phyloP scores from a whole-genome alignment of 306 rosid species.

The Myrica gale region DNA sequence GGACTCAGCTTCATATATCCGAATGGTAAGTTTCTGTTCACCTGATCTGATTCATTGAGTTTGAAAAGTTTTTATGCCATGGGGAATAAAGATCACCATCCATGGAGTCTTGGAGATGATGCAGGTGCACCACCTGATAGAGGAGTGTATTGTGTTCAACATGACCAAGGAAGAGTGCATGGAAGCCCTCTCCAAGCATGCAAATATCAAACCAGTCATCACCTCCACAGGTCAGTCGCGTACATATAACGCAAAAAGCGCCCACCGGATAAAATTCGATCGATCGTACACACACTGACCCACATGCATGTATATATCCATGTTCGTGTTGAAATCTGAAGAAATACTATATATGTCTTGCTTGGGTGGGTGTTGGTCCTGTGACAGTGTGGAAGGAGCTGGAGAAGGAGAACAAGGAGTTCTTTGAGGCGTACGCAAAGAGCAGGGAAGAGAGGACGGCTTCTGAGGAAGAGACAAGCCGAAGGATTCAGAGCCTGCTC shows the following conservation, averaged over 20 bases:
- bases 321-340: no score
- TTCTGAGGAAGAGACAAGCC: slow-evolving; percentile 33
- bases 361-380: neutral
- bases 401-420: slow-evolving; percentile 91
- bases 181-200: slow-evolving; percentile 93
- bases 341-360: neutral
- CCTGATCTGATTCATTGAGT: no score
- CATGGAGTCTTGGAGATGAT: neutral
- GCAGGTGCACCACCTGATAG: slow-evolving; percentile 89
- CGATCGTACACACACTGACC: no score
- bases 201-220: slow-evolving; percentile 76
- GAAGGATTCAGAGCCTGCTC: slow-evolving; percentile 40
- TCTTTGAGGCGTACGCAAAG: slow-evolving; percentile 65
- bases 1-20: slow-evolving; percentile 79
- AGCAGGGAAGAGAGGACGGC: slow-evolving; percentile 34
- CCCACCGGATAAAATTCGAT: no score
- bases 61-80: neutral
- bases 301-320: no score
- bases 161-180: slow-evolving; percentile 93
- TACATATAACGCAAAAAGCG: no score
- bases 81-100: neutral
- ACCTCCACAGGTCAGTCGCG: slow-evolving; percentile 70
- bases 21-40: slow-evolving; percentile 51
- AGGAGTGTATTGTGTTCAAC: slow-evolving; percentile 85
- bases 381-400: slow-evolving; percentile 85